These are phyloP conservation scores for Rhynchosporium graminicola DNA, from an alignment of 2,329 filamentous ascomycete genomes.

Conservation along the genomic window DNA sequence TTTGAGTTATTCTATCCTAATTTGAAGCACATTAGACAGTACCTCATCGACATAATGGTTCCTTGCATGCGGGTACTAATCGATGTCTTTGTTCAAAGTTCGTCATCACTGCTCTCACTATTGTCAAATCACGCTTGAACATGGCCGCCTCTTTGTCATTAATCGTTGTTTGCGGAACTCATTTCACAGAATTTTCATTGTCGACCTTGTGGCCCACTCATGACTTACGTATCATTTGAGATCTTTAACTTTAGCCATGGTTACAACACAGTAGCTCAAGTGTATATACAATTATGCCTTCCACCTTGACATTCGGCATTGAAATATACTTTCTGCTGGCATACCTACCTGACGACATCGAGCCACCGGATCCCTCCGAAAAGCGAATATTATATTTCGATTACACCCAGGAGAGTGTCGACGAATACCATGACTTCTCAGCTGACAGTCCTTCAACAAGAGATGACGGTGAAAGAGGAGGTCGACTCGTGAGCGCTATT, in stretches of 20 bases:
- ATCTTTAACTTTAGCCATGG: neutral
- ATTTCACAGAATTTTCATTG: too few species aligned
- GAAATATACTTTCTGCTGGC: conserved; percentile 32
- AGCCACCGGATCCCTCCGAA: neutral
- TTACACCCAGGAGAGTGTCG: neutral
- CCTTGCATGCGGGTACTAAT: too few species aligned
- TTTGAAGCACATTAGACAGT: too few species aligned
- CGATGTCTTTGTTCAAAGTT: too few species aligned
- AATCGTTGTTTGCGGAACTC: too few species aligned
- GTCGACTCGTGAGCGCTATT: neutral
- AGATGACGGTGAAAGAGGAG: neutral
- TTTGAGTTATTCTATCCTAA: too few species aligned
- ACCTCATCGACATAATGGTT: too few species aligned
- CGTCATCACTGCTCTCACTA: too few species aligned
- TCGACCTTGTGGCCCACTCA: too few species aligned
- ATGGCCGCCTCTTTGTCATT: too few species aligned
- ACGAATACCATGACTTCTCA: neutral
- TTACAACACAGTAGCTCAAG: neutral
- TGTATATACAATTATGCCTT: neutral
- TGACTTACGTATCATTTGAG: too few species aligned
- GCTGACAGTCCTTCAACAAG: neutral
- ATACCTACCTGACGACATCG: neutral
- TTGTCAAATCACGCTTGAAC: too few species aligned
- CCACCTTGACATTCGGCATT: conserved; percentile 32
- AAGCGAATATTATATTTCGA: neutral